A percentile compares a stretch with the other conserved stretches of the same genome.
These are phyloP conservation scores for Cudoniella acicularis DNA, from an alignment of 495 filamentous ascomycete genomes.

Conservation along the genomic window DNA sequence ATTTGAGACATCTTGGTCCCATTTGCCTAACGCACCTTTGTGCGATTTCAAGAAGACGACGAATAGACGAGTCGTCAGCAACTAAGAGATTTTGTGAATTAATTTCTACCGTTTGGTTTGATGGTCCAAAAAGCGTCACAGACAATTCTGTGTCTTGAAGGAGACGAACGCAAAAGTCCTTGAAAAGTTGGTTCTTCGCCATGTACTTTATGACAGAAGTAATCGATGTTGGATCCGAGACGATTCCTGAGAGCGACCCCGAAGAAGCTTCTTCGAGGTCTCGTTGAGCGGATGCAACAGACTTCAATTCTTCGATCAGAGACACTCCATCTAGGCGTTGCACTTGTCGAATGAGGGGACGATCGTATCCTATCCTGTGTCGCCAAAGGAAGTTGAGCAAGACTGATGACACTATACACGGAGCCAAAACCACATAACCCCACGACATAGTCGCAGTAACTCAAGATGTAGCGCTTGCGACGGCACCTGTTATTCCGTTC, in stretches of 20 bases:
- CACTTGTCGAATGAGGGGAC: conserved; percentile 29
- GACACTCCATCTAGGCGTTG: conserved; percentile 19
- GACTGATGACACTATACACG: too few relatives aligned
- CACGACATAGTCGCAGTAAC: too few relatives aligned
- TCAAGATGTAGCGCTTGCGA: too few relatives aligned
- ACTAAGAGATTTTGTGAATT: conserved; percentile 19
- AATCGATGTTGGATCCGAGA: conserved; percentile 26
- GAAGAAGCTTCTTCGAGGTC: too few relatives aligned
- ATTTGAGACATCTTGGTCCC: conserved; percentile 30
- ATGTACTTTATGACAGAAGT: conserved; percentile 35
- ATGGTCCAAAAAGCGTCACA: conserved; percentile 7
- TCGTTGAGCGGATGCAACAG: conserved; percentile 25
- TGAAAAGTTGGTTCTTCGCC: conserved; percentile 34
- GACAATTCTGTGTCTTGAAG: conserved; percentile 22
- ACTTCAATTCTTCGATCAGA: conserved; percentile 28
- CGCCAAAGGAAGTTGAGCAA: too few relatives aligned
- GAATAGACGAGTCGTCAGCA: not conserved
- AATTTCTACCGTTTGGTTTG: not conserved
- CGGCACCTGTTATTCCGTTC: too few relatives aligned
- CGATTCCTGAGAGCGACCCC: conserved; percentile 9
- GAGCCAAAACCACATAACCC: too few relatives aligned
- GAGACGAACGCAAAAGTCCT: conserved; percentile 35
- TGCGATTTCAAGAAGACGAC: conserved; percentile 27
- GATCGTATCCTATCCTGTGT: conserved; percentile 39
- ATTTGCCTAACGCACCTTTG: conserved; percentile 28